These are phyloP conservation scores for Cucurbita pepo DNA, from an alignment of 306 rosid genomes.

Conservation along the genomic window DNA sequence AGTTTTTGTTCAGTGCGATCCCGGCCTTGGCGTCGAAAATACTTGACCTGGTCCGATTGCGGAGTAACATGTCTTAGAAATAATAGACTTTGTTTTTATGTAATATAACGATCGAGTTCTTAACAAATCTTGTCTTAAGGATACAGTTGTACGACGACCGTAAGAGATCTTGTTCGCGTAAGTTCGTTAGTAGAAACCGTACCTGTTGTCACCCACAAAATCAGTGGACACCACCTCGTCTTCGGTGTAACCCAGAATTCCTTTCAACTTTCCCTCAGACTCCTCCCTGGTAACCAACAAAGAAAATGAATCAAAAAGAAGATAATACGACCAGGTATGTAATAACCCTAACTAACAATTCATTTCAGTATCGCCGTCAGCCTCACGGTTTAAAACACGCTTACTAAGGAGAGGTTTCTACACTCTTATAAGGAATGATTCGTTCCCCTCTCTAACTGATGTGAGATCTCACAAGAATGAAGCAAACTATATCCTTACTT, in stretches of 20 bases:
- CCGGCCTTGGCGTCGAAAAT: constrained; percentile 74
- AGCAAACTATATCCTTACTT: constrained; percentile 25
- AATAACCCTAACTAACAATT: background rate
- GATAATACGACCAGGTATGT: background rate
- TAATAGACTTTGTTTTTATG: background rate
- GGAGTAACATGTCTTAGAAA: background rate
- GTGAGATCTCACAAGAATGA: too few species aligned
- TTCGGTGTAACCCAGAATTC: constrained; percentile 62
- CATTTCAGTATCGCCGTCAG: too few species aligned
- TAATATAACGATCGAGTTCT: background rate
- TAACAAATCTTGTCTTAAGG: background rate
- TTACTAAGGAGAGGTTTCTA: too few species aligned
- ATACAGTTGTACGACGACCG: background rate
- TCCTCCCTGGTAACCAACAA: constrained; percentile 37
- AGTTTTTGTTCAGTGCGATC: constrained; percentile 39
- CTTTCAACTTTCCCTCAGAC: constrained; percentile 61
- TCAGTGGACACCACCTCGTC: constrained; percentile 65
- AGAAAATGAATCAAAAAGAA: background rate
- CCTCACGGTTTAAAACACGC: too few species aligned
- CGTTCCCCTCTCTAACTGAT: too few species aligned
- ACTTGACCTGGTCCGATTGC: constrained; percentile 50
- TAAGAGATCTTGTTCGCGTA: background rate
- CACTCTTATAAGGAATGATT: too few species aligned
- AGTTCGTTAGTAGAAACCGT: background rate
- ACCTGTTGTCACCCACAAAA: constrained; percentile 63